Evolutionary conservation across 768 basidiomycete species (phyloP), one percentile per base, ranked within the genome.

Genomic region (Gyrodon lividus): DNA sequence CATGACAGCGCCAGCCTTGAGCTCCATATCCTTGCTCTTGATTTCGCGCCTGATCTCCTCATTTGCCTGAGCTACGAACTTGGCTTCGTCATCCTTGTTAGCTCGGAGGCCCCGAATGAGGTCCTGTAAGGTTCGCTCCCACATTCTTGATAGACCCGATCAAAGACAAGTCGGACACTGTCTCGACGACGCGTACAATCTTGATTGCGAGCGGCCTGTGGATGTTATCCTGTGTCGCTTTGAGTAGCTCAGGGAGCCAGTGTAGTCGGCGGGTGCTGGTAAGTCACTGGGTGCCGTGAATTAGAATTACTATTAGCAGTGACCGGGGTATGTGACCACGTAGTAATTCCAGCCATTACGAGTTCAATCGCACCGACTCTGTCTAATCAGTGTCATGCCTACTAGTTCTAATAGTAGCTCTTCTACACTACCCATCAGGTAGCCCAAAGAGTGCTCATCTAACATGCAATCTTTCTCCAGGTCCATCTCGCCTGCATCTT

Each of bases 51-150:
- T 77, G 61, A 97, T 96, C 75, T 98, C 97, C 48, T 92, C 86
- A n/a, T 98, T 84, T 5, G 93, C 93, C 61, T 89, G 87, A 0
- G 87, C 83, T 59, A 98, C 91, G 70, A 98, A 97, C 67, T 87
- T 89, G 63, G 84, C 76, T 70, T 96, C 91, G 76, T 95, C 91
- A 61, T 84, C 84, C 78, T 95, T 97, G 78, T 95, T 95, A 42
- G 95, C 92, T 46, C 97, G 86, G 55, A 99, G 79, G 41, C 95
- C 97, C 59, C 96, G 83, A 64, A 97, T 92, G 63, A 97, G 87
- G 72, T 96, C 94, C 64, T 96, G 91, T 8, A 98, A 80, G 6
- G 93, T 96, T 48, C 94, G 81, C 77, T 98, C 95, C 90, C 93
- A 97, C 95, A 97, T 98, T 20, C 40, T 53, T 35, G 22, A 17